phyloP scores from a whole-genome alignment of 176 grass and related monocot genomes.

The Hsuehochloa calcarea region DNA sequence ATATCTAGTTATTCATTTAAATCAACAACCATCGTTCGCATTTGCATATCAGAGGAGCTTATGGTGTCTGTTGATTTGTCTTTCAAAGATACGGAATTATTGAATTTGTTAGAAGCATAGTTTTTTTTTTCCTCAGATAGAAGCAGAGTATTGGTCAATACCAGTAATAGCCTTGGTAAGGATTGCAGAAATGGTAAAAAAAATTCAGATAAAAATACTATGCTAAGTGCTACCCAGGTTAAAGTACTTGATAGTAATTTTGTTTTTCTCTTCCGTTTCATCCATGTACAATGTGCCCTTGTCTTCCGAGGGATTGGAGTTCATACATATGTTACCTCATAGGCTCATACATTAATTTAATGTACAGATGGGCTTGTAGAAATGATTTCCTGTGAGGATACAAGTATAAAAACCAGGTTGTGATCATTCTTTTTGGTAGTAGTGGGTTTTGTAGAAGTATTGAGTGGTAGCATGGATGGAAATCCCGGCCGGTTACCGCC shows the following conservation, averaged over 20 bases:
- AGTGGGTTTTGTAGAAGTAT: constrained; percentile 9
- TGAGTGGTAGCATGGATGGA: too few relatives aligned
- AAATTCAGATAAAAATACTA: background rate
- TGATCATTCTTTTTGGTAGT: background rate
- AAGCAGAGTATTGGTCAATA: background rate
- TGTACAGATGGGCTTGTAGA: background rate
- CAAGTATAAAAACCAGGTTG: background rate
- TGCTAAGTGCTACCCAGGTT: background rate
- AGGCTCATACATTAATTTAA: constrained; percentile 18
- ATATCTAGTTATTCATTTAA: constrained; percentile 17
- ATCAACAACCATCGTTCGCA: background rate
- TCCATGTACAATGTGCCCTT: background rate
- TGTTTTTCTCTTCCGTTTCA: background rate
- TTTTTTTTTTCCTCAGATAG: background rate
- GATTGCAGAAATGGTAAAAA: constrained; percentile 5
- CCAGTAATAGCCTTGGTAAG: constrained; percentile 12
- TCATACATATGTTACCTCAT: constrained; percentile 10
- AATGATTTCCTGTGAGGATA: background rate
- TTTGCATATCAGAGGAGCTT: background rate
- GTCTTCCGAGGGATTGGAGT: background rate
- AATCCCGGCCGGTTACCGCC: too few relatives aligned
- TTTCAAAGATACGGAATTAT: background rate
- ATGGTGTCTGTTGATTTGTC: constrained; percentile 10
- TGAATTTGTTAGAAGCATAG: background rate
- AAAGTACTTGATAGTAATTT: constrained; percentile 9